Percentiles rank a stretch among this genome's conserved stretches.
Conservation (phyloP, 2,329 filamentous ascomycete species). For the Rhytidhysteron rufulum region DNA sequence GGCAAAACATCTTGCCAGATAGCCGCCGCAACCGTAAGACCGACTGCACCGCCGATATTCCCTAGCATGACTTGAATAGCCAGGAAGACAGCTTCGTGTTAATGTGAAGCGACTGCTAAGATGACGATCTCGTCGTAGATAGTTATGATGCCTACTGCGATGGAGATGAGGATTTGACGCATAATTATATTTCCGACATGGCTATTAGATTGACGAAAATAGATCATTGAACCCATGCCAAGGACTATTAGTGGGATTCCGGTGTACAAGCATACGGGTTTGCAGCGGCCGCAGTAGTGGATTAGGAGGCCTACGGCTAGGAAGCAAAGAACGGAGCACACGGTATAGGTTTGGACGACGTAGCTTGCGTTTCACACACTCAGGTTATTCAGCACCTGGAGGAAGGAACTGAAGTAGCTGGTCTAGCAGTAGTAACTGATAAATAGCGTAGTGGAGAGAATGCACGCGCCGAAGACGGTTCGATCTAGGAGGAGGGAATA, state of each 20-base stretch:
- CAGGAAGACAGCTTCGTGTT: constrained; percentile 16
- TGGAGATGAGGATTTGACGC: constrained; percentile 23
- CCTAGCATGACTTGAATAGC: constrained; percentile 56
- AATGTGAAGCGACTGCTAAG: constrained; percentile 15
- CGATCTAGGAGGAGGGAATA: constrained; percentile 44
- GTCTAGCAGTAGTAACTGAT: no score
- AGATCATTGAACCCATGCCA: constrained; percentile 21
- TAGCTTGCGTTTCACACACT: constrained; percentile 28
- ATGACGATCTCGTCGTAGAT: constrained; percentile 18
- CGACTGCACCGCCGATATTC: constrained; percentile 46
- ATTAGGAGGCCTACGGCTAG: constrained; percentile 13
- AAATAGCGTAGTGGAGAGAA: constrained; percentile 27
- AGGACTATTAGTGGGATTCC: constrained; percentile 19
- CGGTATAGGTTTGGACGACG: constrained; percentile 29
- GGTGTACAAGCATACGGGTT: constrained; percentile 12
- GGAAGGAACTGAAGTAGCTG: constrained; percentile 34
- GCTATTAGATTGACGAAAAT: constrained; percentile 20
- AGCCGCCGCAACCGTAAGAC: constrained; percentile 53
- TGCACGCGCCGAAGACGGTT: constrained; percentile 48
- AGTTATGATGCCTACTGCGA: constrained; percentile 19
- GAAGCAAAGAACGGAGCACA: constrained; percentile 18
- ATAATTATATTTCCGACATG: constrained; percentile 25
- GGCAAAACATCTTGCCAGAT: constrained; percentile 60
- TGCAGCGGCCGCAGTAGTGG: constrained; percentile 14
- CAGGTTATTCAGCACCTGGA: constrained; percentile 33